These are phyloP conservation scores for Fonsecaea pugnacius DNA, from an alignment of 2,329 filamentous ascomycete species.

Conservation along the genomic window DNA sequence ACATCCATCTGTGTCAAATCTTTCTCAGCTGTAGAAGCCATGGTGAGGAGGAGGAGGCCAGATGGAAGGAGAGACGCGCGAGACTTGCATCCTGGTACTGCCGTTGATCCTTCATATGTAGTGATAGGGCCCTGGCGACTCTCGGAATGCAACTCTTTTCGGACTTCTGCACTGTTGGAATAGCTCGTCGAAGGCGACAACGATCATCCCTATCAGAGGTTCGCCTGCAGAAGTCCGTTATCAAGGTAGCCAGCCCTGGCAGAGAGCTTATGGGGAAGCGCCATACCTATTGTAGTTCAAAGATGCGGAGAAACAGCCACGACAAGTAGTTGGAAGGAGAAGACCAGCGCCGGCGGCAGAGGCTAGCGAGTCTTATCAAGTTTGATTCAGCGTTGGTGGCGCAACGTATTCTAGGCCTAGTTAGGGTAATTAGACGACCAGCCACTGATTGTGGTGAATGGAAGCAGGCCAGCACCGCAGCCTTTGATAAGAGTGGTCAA, in stretches of 20 bases:
- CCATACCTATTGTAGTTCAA: slow-evolving; percentile 22
- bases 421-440: neutral
- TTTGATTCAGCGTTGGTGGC: neutral
- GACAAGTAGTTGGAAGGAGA: slow-evolving; percentile 7
- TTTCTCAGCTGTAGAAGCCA: slow-evolving; percentile 24
- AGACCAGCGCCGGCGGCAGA: neutral
- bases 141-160: slow-evolving; percentile 1
- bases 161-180: slow-evolving; percentile 24
- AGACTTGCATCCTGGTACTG: neutral
- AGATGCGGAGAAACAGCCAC: slow-evolving; percentile 19
- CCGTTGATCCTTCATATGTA: slow-evolving; percentile 1
- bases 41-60: neutral
- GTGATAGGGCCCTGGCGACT: neutral
- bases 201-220: neutral
- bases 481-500: neutral
- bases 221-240: slow-evolving; percentile 21
- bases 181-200: slow-evolving; percentile 1
- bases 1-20: slow-evolving; percentile 15
- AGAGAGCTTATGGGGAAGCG: slow-evolving; percentile 11
- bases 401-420: neutral
- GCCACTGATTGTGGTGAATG: neutral
- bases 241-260: slow-evolving; percentile 2
- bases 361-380: slow-evolving; percentile 8
- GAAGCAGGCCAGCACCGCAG: neutral
- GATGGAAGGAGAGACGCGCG: neutral